These are phyloP conservation scores for Fusarium torreyae DNA, from an alignment of 2,329 filamentous ascomycete genomes.

Conservation along the genomic window DNA sequence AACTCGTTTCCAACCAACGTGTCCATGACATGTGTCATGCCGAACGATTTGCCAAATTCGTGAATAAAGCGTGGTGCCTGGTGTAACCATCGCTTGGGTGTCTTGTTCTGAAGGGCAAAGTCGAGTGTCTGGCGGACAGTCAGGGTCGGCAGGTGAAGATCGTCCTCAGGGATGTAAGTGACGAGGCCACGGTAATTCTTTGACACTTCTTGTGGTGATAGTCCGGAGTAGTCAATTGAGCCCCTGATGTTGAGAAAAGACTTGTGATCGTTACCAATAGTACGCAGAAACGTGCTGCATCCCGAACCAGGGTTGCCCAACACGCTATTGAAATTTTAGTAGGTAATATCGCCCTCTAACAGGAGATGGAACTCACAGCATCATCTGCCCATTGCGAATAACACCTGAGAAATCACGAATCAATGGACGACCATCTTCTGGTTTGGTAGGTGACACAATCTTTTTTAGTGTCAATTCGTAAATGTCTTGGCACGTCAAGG, in stretches of 20 bases:
- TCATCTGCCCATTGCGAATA: no score
- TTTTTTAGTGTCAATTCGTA: no score
- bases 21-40: conserved; percentile 80
- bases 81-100: conserved; percentile 73
- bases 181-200: conserved; percentile 81
- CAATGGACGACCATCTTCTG: no score
- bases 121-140: conserved; percentile 84
- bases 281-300: conserved; percentile 83
- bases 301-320: conserved; percentile 81
- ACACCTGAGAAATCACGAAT: no score
- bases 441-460: no score
- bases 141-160: conserved; percentile 79
- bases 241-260: conserved; percentile 77
- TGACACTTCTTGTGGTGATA: conserved; percentile 76
- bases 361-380: no score
- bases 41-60: conserved; percentile 82
- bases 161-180: conserved; percentile 83
- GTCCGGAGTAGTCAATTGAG: conserved; percentile 81
- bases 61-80: conserved; percentile 78
- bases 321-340: conserved; percentile 24
- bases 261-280: conserved; percentile 77
- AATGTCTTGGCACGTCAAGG: no score
- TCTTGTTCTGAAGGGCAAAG: conserved; percentile 83
- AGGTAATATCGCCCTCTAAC: no score
- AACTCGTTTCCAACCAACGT: conserved; percentile 80